These are phyloP conservation scores for Yamadazyma laniorum DNA, from an alignment of 805 yeast species.

Conservation along the genomic window DNA sequence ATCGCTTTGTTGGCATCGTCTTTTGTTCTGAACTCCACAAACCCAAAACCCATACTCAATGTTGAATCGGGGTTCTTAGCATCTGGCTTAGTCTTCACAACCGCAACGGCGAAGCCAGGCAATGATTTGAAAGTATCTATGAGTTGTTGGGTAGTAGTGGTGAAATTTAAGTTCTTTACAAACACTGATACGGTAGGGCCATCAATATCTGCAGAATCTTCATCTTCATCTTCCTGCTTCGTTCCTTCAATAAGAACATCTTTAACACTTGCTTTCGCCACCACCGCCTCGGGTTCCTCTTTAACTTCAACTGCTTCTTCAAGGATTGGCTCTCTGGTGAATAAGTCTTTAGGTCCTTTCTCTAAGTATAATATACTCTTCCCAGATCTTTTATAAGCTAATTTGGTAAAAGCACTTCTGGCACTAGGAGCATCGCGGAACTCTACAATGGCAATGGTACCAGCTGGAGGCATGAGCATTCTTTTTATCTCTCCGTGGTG, in stretches of 20 bases:
- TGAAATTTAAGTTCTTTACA: slow-evolving; percentile 87
- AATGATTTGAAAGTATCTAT: slow-evolving; percentile 62
- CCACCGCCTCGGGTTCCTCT: slow-evolving; percentile 36
- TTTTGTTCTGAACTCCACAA: slow-evolving; percentile 80
- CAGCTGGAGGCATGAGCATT: slow-evolving; percentile 91
- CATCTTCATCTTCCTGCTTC: slow-evolving; percentile 19
- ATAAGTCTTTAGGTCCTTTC: slow-evolving; percentile 86
- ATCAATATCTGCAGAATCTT: slow-evolving; percentile 43
- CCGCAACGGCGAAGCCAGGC: slow-evolving; percentile 78
- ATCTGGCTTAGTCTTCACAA: slow-evolving; percentile 85
- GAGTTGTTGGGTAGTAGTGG: slow-evolving; percentile 62
- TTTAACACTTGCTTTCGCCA: slow-evolving; percentile 43
- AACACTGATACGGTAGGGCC: slow-evolving; percentile 88
- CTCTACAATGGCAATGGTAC: slow-evolving; percentile 92
- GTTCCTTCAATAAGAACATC: slow-evolving; percentile 41
- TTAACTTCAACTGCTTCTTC: slow-evolving; percentile 31
- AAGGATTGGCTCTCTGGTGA: slow-evolving; percentile 55
- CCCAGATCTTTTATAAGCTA: slow-evolving; percentile 85
- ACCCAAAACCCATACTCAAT: slow-evolving; percentile 97
- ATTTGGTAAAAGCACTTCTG: slow-evolving; percentile 82
- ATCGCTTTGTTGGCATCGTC: slow-evolving; percentile 80
- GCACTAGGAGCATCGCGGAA: slow-evolving; percentile 80
- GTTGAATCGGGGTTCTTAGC: slow-evolving; percentile 63
- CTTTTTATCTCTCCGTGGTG: slow-evolving; percentile 78
- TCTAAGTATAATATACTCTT: slow-evolving; percentile 86